Percentiles rank a stretch among this genome's conserved stretches.
Conservation (phyloP, 495 filamentous ascomycete genomes). For the Talaromyces wortmannii region DNA sequence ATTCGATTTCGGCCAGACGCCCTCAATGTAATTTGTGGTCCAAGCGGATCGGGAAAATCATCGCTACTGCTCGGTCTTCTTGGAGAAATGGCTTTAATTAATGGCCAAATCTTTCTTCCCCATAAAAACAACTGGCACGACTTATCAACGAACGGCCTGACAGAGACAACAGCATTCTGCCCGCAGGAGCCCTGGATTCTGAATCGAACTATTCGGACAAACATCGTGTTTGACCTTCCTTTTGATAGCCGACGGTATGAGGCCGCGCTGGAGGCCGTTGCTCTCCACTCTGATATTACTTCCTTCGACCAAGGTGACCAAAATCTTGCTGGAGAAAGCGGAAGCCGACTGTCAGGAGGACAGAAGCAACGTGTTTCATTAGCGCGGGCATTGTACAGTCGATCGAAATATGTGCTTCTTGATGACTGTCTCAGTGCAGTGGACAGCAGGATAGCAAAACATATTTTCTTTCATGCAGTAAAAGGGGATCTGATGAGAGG, state of each 20-base stretch:
- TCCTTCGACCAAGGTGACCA: conserved; percentile 76
- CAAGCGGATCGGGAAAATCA: conserved; percentile 52
- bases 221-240: conserved; percentile 52
- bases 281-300: conserved; percentile 70
- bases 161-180: conserved; percentile 35
- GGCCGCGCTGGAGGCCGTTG: conserved; percentile 47
- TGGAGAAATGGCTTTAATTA: conserved; percentile 45
- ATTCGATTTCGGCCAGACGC: conserved; percentile 58
- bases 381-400: neutral
- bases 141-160: neutral
- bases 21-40: conserved; percentile 51
- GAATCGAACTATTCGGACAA: conserved; percentile 60
- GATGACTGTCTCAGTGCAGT: conserved; percentile 71
- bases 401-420: conserved; percentile 40
- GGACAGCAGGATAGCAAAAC: conserved; percentile 62
- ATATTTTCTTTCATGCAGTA: conserved; percentile 67
- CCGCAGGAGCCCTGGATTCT: conserved; percentile 63
- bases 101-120: conserved; percentile 39
- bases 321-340: conserved; percentile 81
- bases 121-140: neutral
- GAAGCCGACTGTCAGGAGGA: conserved; percentile 77
- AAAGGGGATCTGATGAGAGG: conserved; percentile 57
- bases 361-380: conserved; percentile 58
- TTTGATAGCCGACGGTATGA: conserved; percentile 39
- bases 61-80: conserved; percentile 52